Conservation (phyloP, 1,139 yeast species). For the Wickerhamomyces sp. region DNA sequence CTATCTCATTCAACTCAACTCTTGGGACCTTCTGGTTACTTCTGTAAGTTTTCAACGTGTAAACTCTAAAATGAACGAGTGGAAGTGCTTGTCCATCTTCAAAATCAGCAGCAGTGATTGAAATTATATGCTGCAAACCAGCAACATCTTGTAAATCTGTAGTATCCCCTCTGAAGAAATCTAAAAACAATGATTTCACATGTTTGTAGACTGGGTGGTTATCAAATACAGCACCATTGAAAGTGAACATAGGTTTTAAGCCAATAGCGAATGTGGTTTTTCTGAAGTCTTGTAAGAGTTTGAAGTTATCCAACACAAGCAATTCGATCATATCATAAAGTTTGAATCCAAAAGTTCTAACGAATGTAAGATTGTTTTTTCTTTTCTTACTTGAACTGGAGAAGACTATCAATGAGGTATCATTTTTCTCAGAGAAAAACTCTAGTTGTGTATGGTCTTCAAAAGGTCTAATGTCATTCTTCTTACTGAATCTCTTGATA, state of each 20-base stretch:
- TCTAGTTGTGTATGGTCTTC: slow-evolving; percentile 87
- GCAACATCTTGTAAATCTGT: slow-evolving; percentile 88
- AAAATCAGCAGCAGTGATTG: slow-evolving; percentile 68
- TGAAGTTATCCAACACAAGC: slow-evolving; percentile 62
- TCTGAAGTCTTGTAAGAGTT: slow-evolving; percentile 74
- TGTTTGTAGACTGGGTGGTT: slow-evolving; percentile 83
- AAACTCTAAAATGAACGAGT: slow-evolving; percentile 82
- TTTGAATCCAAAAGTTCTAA: slow-evolving; percentile 85
- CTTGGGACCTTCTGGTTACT: slow-evolving; percentile 90
- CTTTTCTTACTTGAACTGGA: slow-evolving; percentile 85
- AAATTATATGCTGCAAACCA: slow-evolving; percentile 86
- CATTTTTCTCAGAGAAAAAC: slow-evolving; percentile 93
- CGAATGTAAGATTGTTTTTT: slow-evolving; percentile 84
- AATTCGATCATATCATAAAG: slow-evolving; percentile 93
- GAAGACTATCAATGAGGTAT: slow-evolving; percentile 78
- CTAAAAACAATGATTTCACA: slow-evolving; percentile 81
- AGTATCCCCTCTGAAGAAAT: slow-evolving; percentile 85
- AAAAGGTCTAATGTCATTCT: slow-evolving; percentile 87
- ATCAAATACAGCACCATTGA: slow-evolving; percentile 91
- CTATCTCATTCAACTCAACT: slow-evolving; percentile 90
- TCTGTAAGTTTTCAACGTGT: slow-evolving; percentile 72
- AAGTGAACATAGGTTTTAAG: slow-evolving; percentile 88
- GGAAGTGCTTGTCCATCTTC: slow-evolving; percentile 80
- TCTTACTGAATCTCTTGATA: slow-evolving; percentile 79
- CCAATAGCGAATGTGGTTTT: slow-evolving; percentile 82